Evolutionary conservation across 2,329 filamentous ascomycete species (phyloP), one percentile per base, ranked within the genome.

Genomic region (Furcasterigmium sp.): DNA sequence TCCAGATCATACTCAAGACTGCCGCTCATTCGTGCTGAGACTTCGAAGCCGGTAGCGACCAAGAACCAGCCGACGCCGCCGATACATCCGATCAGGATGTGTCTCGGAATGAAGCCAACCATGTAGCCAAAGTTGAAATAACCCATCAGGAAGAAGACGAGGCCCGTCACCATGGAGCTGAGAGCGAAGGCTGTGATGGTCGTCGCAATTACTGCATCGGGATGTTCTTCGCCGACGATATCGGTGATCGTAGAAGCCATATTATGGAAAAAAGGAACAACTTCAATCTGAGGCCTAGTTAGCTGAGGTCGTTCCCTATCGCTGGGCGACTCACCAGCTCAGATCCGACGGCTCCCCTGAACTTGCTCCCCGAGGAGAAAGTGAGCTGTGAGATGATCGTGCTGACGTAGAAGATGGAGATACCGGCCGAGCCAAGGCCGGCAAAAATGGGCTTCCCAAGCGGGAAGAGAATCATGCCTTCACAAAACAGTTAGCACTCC

Each of bases 401-500:
- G 73, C 91, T 96, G 53, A 98, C 87, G 62, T 97, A 98, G 68
- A 97, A 98, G 65, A 98, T 96, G 1, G 93, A 95, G 44, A 98
- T 95, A 19, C 93, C 93, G 44, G 95, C 91, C 1, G 91, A 84
- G 2, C 91, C 93, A 7, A 97, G 79, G 49, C 85, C 78, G 21
- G 85, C 80, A 61, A 98, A 98, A 17, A 95, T 77, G 8, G 87
- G 81, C 49, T 87, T 85, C 7, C 91, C 91, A 1, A 98, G 74
- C 0, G 93, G 93, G 52, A 98, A 98, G 11, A 98, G 68, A 56
- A 96, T 95, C 86, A 95, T 93, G 54, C 87, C 81, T 83, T 34
- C 13, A 28, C 17, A 25, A 38, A n/a, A 21, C 47, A 19, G 48
- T 53, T 46, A 56, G 46, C 30, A 43, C 47, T 7, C 23, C 7